Percentiles rank a stretch among this genome's conserved stretches.
Evolutionary conservation across 805 yeast genomes (phyloP).

Genomic region (Cephaloascus fragrans): DNA sequence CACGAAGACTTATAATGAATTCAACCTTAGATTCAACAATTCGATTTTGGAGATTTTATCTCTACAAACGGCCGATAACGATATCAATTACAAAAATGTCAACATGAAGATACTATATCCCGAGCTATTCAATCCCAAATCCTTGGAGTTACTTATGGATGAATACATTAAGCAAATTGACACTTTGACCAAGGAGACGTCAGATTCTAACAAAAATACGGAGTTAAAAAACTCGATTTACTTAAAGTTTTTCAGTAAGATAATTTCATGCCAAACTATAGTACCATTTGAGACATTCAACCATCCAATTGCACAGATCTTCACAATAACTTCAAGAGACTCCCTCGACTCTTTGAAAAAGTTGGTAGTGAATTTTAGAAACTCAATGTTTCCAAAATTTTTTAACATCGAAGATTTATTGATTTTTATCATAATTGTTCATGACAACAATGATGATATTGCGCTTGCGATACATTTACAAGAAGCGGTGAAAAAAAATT

Average conservation of each 20-base stretch:
- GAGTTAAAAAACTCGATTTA: constrained; percentile 38
- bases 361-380: constrained; percentile 43
- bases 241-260: constrained; percentile 44
- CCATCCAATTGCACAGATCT: constrained; percentile 74
- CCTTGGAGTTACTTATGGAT: constrained; percentile 23
- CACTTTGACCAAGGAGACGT: constrained; percentile 25
- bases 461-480: constrained; percentile 11
- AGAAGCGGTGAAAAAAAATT: constrained; percentile 12
- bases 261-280: constrained; percentile 48
- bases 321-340: constrained; percentile 52
- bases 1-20: constrained; percentile 39
- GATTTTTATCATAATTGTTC: constrained; percentile 40
- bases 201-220: constrained; percentile 12
- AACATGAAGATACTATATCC: constrained; percentile 27
- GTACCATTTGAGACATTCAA: constrained; percentile 79
- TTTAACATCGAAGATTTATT: constrained; percentile 57
- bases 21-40: constrained; percentile 43
- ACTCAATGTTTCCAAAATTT: constrained; percentile 44
- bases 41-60: constrained; percentile 23
- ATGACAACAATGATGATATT: constrained; percentile 30
- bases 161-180: constrained; percentile 5
- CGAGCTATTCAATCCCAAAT: constrained; percentile 19
- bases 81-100: constrained; percentile 6
- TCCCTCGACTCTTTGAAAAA: constrained; percentile 47
- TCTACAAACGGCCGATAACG: constrained; percentile 10